These are phyloP conservation scores for Leccinum variabile DNA, from an alignment of 1,284 basidiomycete genomes.

Conservation along the genomic window DNA sequence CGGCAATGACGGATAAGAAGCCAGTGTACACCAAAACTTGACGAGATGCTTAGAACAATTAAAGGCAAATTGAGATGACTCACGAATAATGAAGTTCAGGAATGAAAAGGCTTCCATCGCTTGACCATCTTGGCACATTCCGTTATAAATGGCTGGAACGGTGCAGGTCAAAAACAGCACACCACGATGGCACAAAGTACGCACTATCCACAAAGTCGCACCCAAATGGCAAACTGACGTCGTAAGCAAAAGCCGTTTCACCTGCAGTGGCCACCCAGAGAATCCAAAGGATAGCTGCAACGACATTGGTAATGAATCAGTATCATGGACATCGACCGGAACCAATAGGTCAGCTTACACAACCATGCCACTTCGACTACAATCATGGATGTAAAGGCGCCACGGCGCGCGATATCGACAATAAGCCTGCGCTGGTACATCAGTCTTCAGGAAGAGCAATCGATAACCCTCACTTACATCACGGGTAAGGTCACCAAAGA, in stretches of 20 bases:
- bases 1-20: slow-evolving; percentile 38
- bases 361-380: slow-evolving; percentile 40
- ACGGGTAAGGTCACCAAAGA: slow-evolving; percentile 46
- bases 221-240: slow-evolving; percentile 24
- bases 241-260: slow-evolving; percentile 33
- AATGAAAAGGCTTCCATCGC: slow-evolving; percentile 54
- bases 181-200: not conserved
- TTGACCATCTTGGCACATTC: slow-evolving; percentile 44
- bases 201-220: slow-evolving; percentile 24
- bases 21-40: slow-evolving; percentile 45
- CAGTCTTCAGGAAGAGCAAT: slow-evolving; percentile 3
- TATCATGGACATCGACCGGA: not conserved
- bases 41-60: not conserved
- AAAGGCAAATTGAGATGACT: slow-evolving; percentile 21
- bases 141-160: slow-evolving; percentile 8
- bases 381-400: slow-evolving; percentile 40
- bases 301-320: not conserved
- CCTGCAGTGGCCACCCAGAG: slow-evolving; percentile 56
- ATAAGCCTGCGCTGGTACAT: slow-evolving; percentile 30
- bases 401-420: slow-evolving; percentile 36
- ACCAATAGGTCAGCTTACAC: slow-evolving; percentile 27
- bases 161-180: slow-evolving; percentile 1
- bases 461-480: slow-evolving; percentile 40
- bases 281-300: slow-evolving; percentile 52
- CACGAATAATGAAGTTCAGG: slow-evolving; percentile 52